Base-by-base conservation (phyloP, 1,139 yeast genomes). In the Debaryomycetaceae sp. region DNA sequence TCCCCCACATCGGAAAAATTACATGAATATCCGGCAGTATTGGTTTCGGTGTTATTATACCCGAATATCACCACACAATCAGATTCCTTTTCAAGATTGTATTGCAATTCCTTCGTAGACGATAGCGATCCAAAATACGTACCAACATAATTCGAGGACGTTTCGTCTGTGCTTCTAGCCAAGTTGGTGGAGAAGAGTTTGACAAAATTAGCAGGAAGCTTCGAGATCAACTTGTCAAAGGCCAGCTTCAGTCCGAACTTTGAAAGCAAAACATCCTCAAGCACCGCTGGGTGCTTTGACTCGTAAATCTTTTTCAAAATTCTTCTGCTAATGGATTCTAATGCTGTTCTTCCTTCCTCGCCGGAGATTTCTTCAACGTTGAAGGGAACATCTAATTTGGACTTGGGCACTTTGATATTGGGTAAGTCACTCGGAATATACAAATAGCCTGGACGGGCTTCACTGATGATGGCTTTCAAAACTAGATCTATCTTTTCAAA, bases 401-500 rank as follows among this genome's bases (percentile, higher is more conserved):
- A 52, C 5, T 68, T 57, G 22, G 78, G 69, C 13, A 87, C 81
- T 38, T 66, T 52, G 38, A 68, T 56, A 54, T 78, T 78, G 7
- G 83, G 81, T 55, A 86, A 64, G 58, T 88, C 91, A 37, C 78
- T 70, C 2, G 97, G 97, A 38, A 89, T 62, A 58, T 80, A 87
- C 46, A 89, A 65, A 58, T 85, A 88, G 6, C 95, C 96, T 1
- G 97, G 97, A 58, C 84, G 78, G 27, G 84, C 81, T 45, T 76
- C 72, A 38, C 65, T 69, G 52, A 79, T 68, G 31, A 87, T 80
- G 31, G 76, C 70, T 38, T 60, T 58, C 49, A 89, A 76, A 5
- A 87, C 87, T 27, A 68, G 68, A 60, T 89, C 97, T 45, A 89
- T 69, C 46, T 65, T 66, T 24, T 53, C 59, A 39, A 64, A 54